Evolutionary conservation across 75 land plant genomes (phyloP), one percentile per base, ranked within the genome.

Genomic region (Selaginella moellendorffii): DNA sequence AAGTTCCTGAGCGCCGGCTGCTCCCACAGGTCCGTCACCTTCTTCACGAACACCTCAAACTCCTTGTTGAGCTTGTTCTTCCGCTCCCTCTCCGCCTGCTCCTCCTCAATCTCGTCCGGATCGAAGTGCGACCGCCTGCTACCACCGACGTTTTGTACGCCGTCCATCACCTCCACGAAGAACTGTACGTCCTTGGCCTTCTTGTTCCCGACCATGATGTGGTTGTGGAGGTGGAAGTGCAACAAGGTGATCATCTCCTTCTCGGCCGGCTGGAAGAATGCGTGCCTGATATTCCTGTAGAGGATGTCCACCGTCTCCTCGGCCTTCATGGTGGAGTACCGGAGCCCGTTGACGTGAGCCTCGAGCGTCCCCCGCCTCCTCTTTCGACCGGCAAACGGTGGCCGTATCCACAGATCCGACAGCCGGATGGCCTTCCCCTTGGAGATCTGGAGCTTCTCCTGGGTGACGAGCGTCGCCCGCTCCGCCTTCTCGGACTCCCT

Each of bases 191-290:
- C 93, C 56, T 84, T 84, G 5, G 97, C 88, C 75, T 91, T 88
- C 74, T 85, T 88, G 70, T 75, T 91, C n/a, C 97, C 97, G 46
- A 88, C 96, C 97, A 91, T 90, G 53, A 90, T 90, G 67, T 74
- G 83, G 62, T 90, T 82, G 65, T 90, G 97, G 29, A 90, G 66
- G 64, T 87, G 97, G 52, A 90, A 90, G 63, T 90, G 93, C 14
- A 90, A 54, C 0, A 90, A 75, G 19, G 88, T 87, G 8, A 90
- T 90, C 97, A 90, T 90, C 54, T 90, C 97, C 68, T 79, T 87
- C 70, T 90, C 93, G 29, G 97, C 88, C 2, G 97, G 93, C 78
- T 90, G 97, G 63, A 87, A 87, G 64, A 90, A 87, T 1, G 97
- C 97, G 79, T 90, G 97, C 69, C 87, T 90, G 52, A 90, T 73